Base-by-base conservation (phyloP, 257 asterid genomes). In the Petunia axillaris region DNA sequence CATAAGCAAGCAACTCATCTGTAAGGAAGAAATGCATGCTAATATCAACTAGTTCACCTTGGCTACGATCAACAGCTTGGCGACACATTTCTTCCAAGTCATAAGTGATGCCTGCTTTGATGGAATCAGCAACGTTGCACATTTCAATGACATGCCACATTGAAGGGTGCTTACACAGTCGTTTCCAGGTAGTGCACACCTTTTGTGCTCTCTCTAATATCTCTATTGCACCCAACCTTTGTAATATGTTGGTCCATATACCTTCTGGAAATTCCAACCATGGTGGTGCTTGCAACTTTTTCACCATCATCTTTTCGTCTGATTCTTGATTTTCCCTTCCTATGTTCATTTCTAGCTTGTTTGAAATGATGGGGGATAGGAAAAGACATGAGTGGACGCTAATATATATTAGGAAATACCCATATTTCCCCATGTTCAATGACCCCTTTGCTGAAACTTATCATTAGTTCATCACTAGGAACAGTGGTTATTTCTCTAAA, bases 211-310 rank as follows among this genome's bases (percentile, higher is more conserved):
- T 87, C 73, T 53, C 78, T 64, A 91, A 85, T 7, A 89, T 83
- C 75, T 84, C 89, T 37, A 84, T 71, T 1, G 87, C 58, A 38
- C 89, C 89, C 83, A 91, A 62, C 79, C 89, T 87, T 8, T 81
- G 87, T 59, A 91, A 65, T 68, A 91, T 89, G 35, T 86, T 74
- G 54, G 89, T 83, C 10, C 91, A 85, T 50, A 91, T 75, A 53
- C 88, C 93, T 25, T 54, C 82, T 36, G 94, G 94, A 68, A 90
- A 75, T 53, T 89, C 91, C 48, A 76, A 35, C 94, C 92, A 90
- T 53, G 88, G 85, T 44, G 89, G 89, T 25, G 25, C 25, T 25
- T 25, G 25, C 25, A 25, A 25, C 39, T 25, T 25, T 25, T 25
- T 25, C 25, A 25, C 25, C 25, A 25, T 25, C 25, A 25, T 25